These are phyloP conservation scores for Pythium angustatum DNA, from an alignment of 352 stramenopile genomes.

Conservation along the genomic window DNA sequence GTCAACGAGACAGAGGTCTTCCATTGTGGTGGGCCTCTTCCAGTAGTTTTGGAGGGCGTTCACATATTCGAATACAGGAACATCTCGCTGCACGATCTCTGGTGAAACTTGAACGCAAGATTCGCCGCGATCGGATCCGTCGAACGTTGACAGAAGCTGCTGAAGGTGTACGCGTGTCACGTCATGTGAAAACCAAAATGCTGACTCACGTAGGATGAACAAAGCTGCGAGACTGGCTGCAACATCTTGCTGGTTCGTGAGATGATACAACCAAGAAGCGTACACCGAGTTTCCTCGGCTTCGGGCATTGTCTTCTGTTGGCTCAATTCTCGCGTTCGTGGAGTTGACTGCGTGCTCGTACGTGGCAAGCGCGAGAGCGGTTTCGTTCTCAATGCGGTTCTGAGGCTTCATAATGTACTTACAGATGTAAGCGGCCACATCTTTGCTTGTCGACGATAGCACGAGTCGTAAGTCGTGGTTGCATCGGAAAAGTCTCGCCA, in stretches of 20 bases:
- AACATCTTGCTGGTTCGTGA: too few species aligned
- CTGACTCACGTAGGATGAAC: too few species aligned
- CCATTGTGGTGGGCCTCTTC: background rate
- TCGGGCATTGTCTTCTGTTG: too few species aligned
- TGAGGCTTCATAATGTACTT: constrained; percentile 12
- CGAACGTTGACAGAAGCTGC: background rate
- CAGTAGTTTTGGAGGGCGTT: constrained; percentile 8
- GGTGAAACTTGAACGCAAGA: background rate
- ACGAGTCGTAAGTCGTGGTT: constrained; percentile 17
- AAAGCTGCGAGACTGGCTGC: too few species aligned
- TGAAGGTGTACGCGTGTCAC: background rate
- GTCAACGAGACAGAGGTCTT: background rate
- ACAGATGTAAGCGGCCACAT: constrained; percentile 16
- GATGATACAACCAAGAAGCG: too few species aligned
- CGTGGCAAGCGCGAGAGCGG: too few species aligned
- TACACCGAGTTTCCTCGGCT: too few species aligned
- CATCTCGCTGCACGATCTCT: background rate
- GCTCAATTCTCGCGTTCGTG: too few species aligned
- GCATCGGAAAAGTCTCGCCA: constrained; percentile 4
- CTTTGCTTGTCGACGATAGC: background rate
- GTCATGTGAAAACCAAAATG: background rate
- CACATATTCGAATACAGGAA: background rate
- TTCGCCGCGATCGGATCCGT: background rate
- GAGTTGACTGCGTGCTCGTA: too few species aligned
- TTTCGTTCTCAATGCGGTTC: constrained; percentile 21